A percentile compares a stretch with the other conserved stretches of the same genome.
Evolutionary conservation across 1,284 basidiomycete genomes (phyloP).

Genomic region (Xerocomus nothofagi): DNA sequence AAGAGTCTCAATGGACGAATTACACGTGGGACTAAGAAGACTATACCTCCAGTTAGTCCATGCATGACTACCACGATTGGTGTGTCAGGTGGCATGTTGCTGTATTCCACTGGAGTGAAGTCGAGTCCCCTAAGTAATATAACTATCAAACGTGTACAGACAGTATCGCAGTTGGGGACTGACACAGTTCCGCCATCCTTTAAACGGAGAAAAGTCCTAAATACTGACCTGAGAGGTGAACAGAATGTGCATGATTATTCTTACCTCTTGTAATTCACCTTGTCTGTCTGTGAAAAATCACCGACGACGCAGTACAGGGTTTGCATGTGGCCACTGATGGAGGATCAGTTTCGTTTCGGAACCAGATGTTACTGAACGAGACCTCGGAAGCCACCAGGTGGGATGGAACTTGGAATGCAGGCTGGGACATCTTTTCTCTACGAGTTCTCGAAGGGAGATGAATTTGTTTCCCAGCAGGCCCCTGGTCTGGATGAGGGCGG

Average conservation of each 20-base stretch:
- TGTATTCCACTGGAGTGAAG: conserved; percentile 61
- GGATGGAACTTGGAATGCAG: conserved; percentile 56
- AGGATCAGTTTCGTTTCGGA: conserved; percentile 8
- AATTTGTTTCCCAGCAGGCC: conserved; percentile 18
- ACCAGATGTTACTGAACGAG: conserved; percentile 7
- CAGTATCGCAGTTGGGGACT: conserved; percentile 26
- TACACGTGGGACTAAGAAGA: not conserved
- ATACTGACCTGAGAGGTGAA: conserved; percentile 6
- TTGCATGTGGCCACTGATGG: conserved; percentile 65
- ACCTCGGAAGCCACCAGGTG: conserved; percentile 73
- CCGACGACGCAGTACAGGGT: conserved; percentile 70
- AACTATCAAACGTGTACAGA: not conserved
- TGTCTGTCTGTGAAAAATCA: conserved; percentile 73
- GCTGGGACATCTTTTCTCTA: conserved; percentile 59
- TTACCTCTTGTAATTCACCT: conserved; percentile 64
- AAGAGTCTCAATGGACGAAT: conserved; percentile 9
- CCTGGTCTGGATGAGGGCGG: conserved; percentile 39
- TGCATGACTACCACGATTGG: conserved; percentile 86
- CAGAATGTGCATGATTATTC: conserved; percentile 12
- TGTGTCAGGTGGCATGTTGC: conserved; percentile 55
- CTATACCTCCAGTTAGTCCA: conserved; percentile 81
- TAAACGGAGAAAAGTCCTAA: conserved; percentile 56
- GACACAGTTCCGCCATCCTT: conserved; percentile 74
- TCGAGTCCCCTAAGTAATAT: conserved; percentile 60
- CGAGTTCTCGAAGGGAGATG: conserved; percentile 50